phyloP scores from a whole-genome alignment of 352 stramenopile genomes.

The Phytophthora melonis region DNA sequence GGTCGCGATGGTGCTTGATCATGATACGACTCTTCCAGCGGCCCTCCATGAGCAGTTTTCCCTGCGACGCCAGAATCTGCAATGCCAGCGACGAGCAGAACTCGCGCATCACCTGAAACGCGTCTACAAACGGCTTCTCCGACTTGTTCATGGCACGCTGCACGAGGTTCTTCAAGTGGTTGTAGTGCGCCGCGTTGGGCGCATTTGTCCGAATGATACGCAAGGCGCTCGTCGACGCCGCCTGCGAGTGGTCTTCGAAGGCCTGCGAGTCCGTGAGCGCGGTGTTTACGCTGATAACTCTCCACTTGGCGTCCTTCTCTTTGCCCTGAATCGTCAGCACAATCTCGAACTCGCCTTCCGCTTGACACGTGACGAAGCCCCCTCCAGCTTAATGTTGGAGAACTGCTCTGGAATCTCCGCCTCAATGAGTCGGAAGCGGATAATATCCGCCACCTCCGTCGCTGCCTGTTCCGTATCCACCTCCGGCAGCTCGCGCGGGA shows the following conservation, averaged over 20 bases:
- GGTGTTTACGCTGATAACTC: conserved; percentile 84
- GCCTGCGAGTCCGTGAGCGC: conserved; percentile 68
- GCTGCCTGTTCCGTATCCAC: conserved; percentile 69
- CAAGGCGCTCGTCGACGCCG: conserved; percentile 69
- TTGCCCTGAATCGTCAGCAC: conserved; percentile 86
- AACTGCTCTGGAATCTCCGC: conserved; percentile 82
- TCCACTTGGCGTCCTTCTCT: conserved; percentile 78
- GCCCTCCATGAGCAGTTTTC: conserved; percentile 79
- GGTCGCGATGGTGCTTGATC: conserved; percentile 82
- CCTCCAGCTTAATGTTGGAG: conserved; percentile 81
- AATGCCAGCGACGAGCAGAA: conserved; percentile 85
- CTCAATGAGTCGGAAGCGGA: conserved; percentile 86
- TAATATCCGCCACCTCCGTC: conserved; percentile 78
- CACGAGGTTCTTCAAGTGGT: conserved; percentile 87
- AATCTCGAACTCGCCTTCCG: conserved; percentile 86
- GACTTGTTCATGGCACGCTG: conserved; percentile 90
- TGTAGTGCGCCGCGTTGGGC: conserved; percentile 77
- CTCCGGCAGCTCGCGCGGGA: conserved; percentile 67
- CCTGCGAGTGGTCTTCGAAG: conserved; percentile 64
- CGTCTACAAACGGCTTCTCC: conserved; percentile 78
- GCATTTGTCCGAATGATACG: conserved; percentile 84
- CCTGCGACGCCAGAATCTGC: conserved; percentile 80
- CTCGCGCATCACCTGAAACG: conserved; percentile 84
- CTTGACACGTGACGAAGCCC: conserved; percentile 82
- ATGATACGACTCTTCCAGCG: conserved; percentile 84